Conservation (phyloP, 345 rosid genomes). For the Iberis pinnata region DNA sequence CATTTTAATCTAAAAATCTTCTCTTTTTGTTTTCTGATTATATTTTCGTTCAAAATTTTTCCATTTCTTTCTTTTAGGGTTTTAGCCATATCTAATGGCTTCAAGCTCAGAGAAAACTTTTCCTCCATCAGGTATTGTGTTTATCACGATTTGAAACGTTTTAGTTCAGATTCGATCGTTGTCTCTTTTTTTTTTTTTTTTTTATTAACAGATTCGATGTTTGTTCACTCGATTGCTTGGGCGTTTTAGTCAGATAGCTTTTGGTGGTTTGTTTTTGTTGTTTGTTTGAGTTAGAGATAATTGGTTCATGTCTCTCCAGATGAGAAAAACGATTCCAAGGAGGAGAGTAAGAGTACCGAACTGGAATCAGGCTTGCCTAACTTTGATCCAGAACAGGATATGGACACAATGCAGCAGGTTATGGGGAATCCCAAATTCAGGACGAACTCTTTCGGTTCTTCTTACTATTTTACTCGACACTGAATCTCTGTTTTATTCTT, state of each 20-base stretch:
- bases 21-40: background rate
- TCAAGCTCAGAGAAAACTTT: background rate
- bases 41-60: background rate
- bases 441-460: too few relatives aligned
- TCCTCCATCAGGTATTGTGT: background rate
- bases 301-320: constrained; percentile 26
- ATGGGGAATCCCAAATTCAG: background rate
- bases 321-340: constrained; percentile 47
- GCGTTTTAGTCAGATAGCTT: background rate
- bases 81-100: background rate
- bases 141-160: background rate
- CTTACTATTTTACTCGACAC: too few relatives aligned
- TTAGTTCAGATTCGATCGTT: constrained; percentile 8
- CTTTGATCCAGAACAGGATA: background rate
- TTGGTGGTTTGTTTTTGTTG: background rate
- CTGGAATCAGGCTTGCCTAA: constrained; percentile 10
- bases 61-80: background rate
- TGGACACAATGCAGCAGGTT: background rate
- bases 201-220: background rate
- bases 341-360: constrained; percentile 23
- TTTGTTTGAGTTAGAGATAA: background rate
- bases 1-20: background rate
- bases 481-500: background rate
- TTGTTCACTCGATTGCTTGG: background rate
- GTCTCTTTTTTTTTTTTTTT: background rate